Conservation (phyloP, 2,329 filamentous ascomycete genomes). For the Xylaria sp. region DNA sequence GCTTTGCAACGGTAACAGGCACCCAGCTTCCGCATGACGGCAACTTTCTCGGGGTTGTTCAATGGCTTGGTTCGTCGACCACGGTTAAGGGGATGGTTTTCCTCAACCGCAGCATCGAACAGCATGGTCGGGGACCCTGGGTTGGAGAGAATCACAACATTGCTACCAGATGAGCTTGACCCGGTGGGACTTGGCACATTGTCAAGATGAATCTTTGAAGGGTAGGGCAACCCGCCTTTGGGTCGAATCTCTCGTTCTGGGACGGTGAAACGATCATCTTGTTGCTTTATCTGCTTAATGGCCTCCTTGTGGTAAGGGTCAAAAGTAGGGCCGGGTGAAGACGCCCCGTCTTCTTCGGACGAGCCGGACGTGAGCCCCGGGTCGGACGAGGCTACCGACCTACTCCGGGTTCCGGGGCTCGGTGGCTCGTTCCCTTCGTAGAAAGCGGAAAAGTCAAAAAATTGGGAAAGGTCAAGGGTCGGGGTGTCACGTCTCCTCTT, state of each 20-base stretch:
- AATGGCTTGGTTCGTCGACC: conserved; percentile 48
- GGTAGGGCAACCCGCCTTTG: conserved; percentile 46
- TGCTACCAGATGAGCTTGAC: conserved; percentile 39
- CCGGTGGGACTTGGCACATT: conserved; percentile 38
- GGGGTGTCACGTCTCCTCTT: conserved; percentile 45
- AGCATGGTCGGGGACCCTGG: conserved; percentile 39
- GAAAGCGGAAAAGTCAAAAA: conserved; percentile 48
- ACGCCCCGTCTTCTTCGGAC: conserved; percentile 50
- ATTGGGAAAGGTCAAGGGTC: conserved; percentile 43
- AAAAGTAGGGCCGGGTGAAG: conserved; percentile 46
- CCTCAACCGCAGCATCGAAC: conserved; percentile 37
- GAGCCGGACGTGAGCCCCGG: conserved; percentile 50
- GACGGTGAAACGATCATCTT: conserved; percentile 50
- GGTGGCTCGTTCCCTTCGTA: conserved; percentile 44
- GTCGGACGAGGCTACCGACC: conserved; percentile 49
- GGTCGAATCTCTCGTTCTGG: conserved; percentile 49
- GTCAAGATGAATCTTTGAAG: conserved; percentile 47
- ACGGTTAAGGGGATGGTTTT: conserved; percentile 42
- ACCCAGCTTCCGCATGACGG: conserved; percentile 60
- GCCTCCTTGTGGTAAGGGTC: conserved; percentile 46
- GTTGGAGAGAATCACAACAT: conserved; percentile 42
- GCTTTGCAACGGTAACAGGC: conserved; percentile 62
- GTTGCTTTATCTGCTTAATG: conserved; percentile 47
- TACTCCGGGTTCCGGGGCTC: conserved; percentile 48
- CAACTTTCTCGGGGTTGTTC: conserved; percentile 56